phyloP scores from a whole-genome alignment of 352 stramenopile genomes.

The Pythium brachiatum region DNA sequence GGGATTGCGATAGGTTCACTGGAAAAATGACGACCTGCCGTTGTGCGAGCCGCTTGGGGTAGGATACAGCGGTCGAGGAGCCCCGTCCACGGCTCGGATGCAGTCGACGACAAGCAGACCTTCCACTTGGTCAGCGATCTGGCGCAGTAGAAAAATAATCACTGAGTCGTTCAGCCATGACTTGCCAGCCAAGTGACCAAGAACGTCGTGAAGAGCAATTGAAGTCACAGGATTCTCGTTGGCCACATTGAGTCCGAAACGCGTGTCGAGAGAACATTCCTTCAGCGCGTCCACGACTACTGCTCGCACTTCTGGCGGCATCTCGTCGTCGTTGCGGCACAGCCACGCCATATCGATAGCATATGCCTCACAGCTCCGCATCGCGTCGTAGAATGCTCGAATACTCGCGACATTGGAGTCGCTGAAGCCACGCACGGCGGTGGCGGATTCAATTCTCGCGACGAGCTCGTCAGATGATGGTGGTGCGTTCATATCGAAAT shows the following conservation, averaged over 20 bases:
- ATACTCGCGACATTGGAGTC: neutral
- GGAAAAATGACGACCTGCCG: neutral
- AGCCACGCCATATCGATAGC: neutral
- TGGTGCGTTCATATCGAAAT: neutral
- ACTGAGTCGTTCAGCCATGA: neutral
- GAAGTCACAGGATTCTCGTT: neutral
- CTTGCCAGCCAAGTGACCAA: neutral
- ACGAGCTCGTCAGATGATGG: neutral
- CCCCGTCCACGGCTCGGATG: neutral
- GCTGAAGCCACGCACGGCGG: neutral
- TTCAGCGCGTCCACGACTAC: neutral
- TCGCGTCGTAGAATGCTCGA: neutral
- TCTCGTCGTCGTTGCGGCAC: neutral
- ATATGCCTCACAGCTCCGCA: neutral
- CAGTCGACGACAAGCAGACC: neutral
- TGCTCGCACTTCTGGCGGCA: neutral
- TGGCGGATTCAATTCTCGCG: neutral
- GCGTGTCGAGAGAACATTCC: neutral
- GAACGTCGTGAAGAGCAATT: neutral
- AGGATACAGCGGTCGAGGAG: no score
- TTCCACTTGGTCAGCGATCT: neutral
- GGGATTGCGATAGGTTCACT: neutral
- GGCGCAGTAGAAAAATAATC: neutral
- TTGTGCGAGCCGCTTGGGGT: no score
- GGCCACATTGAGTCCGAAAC: neutral